These are phyloP conservation scores for Aegilops longissima DNA, from an alignment of 176 grass and related monocot genomes.

Conservation along the genomic window DNA sequence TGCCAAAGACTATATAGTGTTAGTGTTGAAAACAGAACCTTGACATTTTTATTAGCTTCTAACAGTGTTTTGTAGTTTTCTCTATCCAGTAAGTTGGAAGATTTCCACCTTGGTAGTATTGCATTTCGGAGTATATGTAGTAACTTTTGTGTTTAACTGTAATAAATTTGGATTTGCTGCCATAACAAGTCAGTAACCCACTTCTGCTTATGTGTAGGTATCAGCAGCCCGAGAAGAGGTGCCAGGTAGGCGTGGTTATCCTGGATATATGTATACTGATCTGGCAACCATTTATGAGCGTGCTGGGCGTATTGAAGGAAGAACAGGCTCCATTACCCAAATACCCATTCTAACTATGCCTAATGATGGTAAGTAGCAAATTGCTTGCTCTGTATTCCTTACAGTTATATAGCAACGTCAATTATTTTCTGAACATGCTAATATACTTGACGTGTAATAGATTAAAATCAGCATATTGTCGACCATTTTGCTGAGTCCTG, in stretches of 20 bases:
- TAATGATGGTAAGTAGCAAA: conserved; percentile 74
- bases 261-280: conserved; percentile 99
- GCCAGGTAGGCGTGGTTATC: conserved; percentile 98
- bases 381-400: neutral
- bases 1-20: neutral
- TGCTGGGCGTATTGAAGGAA: conserved; percentile 99
- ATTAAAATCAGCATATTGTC: neutral
- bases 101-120: neutral
- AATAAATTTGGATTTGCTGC: neutral
- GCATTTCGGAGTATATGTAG: neutral
- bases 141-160: neutral
- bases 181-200: neutral
- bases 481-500: neutral
- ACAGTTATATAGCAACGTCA: neutral
- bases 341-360: conserved; percentile 99
- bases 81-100: neutral
- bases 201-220: conserved; percentile 50
- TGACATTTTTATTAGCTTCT: neutral
- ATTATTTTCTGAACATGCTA: neutral
- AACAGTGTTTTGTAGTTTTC: conserved; percentile 14
- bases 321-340: conserved; percentile 97
- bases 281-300: conserved; percentile 99
- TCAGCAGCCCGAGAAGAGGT: conserved; percentile 99
- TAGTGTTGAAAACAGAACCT: neutral
- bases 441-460: neutral